Base-by-base conservation (phyloP, 352 stramenopile species). In the Chrysophaeum taylorii region DNA sequence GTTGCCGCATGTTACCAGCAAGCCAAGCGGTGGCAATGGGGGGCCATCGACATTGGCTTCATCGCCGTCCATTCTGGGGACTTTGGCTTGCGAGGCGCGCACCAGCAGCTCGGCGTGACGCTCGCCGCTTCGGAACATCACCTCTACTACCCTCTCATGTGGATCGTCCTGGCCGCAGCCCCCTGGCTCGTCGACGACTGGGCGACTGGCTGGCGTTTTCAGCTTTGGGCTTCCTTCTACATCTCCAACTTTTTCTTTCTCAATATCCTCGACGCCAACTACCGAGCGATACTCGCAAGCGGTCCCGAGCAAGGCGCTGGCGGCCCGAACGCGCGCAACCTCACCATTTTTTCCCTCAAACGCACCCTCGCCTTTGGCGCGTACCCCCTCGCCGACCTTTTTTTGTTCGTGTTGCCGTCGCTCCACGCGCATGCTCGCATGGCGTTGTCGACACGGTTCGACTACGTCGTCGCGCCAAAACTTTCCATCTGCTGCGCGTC, bases 401-500 rank as follows among this genome's bases (percentile, higher is more conserved):
- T 66, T 2, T 36, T 66, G 5, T 66, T 66, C 35, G 57, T 66
- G 14, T n/a, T 66, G 33, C 57, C 57, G 31, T 27, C 2, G 2
- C 27, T 66, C 14, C 57, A 66, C 57, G 57, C 57, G 33, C 57
- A 66, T 25, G 35, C 35, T 31, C 31, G 57, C 31, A 66, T 66
- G 57, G 57, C 57, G 33, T 14, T 66, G 5, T 66, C 57, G 15
- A 66, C 57, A n/a, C 14, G 35, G 18, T 66, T 66, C 57, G 27
- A 42, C 57, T 66, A 66, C 57, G 57, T 66, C 57, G 57, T 66
- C 57, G 57, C 57, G 31, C 57, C 57, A 2, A 66, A 66, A 36
- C 33, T 66, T 18, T 9, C 31, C 5, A 45, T 2, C 57, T 60
- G 48, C 48, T 23, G 15, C 15, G 15, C 42, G 42, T 50, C 42